Conservation (phyloP, 2,329 filamentous ascomycete species). For the Zelopaecilomyces penicillatus region DNA sequence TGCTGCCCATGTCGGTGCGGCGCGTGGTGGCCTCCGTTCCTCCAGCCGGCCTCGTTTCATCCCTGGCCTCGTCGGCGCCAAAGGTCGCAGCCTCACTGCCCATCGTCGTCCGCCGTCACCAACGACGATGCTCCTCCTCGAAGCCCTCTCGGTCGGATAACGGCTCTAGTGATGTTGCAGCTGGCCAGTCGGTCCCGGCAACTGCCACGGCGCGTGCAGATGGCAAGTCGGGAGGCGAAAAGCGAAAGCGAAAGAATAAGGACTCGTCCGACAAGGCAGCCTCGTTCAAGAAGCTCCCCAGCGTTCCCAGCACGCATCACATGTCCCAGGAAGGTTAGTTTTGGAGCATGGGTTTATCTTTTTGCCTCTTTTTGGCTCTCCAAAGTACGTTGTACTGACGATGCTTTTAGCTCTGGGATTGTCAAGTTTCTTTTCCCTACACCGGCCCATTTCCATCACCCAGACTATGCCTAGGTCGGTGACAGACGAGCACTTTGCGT, state of each 20-base stretch:
- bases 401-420: slow-evolving; percentile 63
- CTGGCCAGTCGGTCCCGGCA: slow-evolving; percentile 41
- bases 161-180: slow-evolving; percentile 42
- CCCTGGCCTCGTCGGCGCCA: slow-evolving; percentile 32
- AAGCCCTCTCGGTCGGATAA: slow-evolving; percentile 55
- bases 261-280: slow-evolving; percentile 36
- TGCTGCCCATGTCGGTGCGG: slow-evolving; percentile 49
- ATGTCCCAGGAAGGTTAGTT: slow-evolving; percentile 57
- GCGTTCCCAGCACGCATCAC: slow-evolving; percentile 67
- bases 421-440: slow-evolving; percentile 90
- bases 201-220: slow-evolving; percentile 34
- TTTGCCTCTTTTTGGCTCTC: neutral
- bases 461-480: slow-evolving; percentile 68
- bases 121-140: slow-evolving; percentile 51
- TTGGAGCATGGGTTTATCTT: neutral
- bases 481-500: slow-evolving; percentile 67
- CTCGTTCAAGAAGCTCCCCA: slow-evolving; percentile 52
- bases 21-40: slow-evolving; percentile 42
- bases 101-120: slow-evolving; percentile 34
- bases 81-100: slow-evolving; percentile 28
- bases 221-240: slow-evolving; percentile 39
- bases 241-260: slow-evolving; percentile 52
- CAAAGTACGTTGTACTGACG: slow-evolving; percentile 10
- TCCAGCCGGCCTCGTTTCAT: slow-evolving; percentile 33
- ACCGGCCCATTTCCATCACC: slow-evolving; percentile 86